Evolutionary conservation across 1,284 basidiomycete species (phyloP), one percentile per base, ranked within the genome.

Genomic region (Trametes sp.): DNA sequence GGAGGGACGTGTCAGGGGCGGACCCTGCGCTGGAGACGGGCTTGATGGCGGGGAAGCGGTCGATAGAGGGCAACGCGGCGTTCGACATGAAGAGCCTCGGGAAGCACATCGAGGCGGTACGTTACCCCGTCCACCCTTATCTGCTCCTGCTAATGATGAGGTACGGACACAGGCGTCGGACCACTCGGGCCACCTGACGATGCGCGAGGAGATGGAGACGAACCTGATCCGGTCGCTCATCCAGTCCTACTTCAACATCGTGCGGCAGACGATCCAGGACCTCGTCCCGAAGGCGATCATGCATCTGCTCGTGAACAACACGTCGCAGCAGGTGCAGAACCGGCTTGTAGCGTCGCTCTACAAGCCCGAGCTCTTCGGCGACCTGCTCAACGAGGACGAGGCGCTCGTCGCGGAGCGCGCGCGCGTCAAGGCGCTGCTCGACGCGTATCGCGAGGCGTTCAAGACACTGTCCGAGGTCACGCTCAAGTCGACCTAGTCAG

Each of bases 41-140:
- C 1, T 73, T 91, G 36, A 82, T 90, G 85, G 84, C 86, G 46
- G 84, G 88, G 33, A 89, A 85, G 76, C 76, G 87, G 59, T 80
- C 80, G 31, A 74, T 92, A 54, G 94, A 95, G 57, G 91, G 83
- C 73, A 92, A 86, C 70, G 93, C 96, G 52, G 96, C 94, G 41
- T 98, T 89, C 77, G 96, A 99, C 76, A 99, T 99, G 98, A 98
- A 96, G 85, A 97, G 95, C 73, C 82, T 99, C 53, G 95, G 96
- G 63, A 96, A 93, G 80, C 97, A 99, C 72, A 93, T 97, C 64
- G 95, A 96, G 78, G 91, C 93, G 68, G 92, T 95, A 71, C 83
- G 92, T 87, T 35, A 8, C 62, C 35, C 19, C 10, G 16, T 10
- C 31, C 11, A 41, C 29, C 54, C 14, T 57, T 23, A 44, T 52